Evolutionary conservation across 1,139 yeast genomes (phyloP).

Genomic region (Geotrichum australiense): DNA sequence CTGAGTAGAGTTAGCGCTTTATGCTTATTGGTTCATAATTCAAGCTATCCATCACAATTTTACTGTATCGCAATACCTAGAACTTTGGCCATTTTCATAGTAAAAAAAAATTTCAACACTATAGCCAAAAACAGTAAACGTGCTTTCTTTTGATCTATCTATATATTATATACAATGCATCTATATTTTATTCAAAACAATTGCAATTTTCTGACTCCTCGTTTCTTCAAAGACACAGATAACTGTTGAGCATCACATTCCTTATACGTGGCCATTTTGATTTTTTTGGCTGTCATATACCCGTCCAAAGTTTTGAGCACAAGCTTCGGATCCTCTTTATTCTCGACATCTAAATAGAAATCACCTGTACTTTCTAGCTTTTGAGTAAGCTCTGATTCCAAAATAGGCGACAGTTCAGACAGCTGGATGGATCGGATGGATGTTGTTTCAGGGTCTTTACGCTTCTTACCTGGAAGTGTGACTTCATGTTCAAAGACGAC

Average conservation of each 20-base stretch:
- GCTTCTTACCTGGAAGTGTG: slow-evolving; percentile 17
- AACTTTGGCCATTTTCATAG: too few relatives aligned
- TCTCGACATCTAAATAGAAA: slow-evolving; percentile 6
- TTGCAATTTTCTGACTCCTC: too few relatives aligned
- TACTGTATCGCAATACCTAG: too few relatives aligned
- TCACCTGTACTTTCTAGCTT: slow-evolving; percentile 10
- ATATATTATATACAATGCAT: too few relatives aligned
- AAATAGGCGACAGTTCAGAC: slow-evolving; percentile 6
- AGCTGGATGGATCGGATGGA: slow-evolving; percentile 14
- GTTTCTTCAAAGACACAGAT: slow-evolving; percentile 15
- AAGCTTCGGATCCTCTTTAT: slow-evolving; percentile 10
- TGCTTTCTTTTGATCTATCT: too few relatives aligned
- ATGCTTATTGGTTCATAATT: too few relatives aligned
- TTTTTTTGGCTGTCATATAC: slow-evolving; percentile 15
- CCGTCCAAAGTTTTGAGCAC: slow-evolving; percentile 19
- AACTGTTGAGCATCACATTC: slow-evolving; percentile 17
- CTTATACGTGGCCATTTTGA: slow-evolving; percentile 17
- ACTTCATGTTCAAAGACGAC: slow-evolving; percentile 44
- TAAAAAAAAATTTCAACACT: too few relatives aligned
- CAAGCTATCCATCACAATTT: too few relatives aligned
- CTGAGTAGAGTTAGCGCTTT: too few relatives aligned
- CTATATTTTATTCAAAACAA: too few relatives aligned
- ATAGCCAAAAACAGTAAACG: too few relatives aligned
- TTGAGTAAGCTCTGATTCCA: not conserved
- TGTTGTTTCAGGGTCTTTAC: slow-evolving; percentile 6